Evolutionary conservation across 306 rosid genomes (phyloP).

Genomic region (Arachis hypogaea): DNA sequence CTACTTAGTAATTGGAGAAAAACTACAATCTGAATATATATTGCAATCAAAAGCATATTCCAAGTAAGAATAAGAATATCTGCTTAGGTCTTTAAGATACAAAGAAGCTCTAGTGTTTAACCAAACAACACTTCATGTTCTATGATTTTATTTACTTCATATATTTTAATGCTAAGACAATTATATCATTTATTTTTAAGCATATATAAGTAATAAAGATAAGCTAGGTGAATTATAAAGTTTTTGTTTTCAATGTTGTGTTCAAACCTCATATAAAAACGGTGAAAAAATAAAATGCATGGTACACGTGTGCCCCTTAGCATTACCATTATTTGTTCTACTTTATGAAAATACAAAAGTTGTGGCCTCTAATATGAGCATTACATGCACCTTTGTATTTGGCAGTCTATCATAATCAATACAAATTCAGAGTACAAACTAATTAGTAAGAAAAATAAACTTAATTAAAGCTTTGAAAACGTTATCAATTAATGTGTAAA

Average conservation of each 20-base stretch:
- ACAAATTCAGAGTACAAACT: too few relatives aligned
- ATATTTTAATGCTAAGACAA: background rate
- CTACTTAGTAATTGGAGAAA: too few relatives aligned
- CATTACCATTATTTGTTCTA: constrained; percentile 34
- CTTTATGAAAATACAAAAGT: constrained; percentile 40
- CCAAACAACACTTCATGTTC: background rate
- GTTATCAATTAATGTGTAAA: too few relatives aligned
- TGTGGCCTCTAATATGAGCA: constrained; percentile 32
- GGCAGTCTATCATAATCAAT: constrained; percentile 13
- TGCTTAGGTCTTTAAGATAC: background rate
- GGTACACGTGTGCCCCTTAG: constrained; percentile 1
- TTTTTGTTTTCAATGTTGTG: background rate
- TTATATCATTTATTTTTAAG: background rate
- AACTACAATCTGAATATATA: too few relatives aligned
- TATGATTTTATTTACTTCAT: constrained; percentile 1
- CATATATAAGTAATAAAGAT: background rate
- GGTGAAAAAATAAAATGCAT: constrained; percentile 12
- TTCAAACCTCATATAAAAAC: background rate
- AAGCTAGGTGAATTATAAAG: constrained; percentile 1
- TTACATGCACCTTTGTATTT: constrained; percentile 29
- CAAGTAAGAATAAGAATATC: too few relatives aligned
- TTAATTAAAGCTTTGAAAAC: background rate
- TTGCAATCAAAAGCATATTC: too few relatives aligned
- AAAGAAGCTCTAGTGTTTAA: background rate
- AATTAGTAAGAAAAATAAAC: too few relatives aligned